Percentiles rank a stretch among this genome's conserved stretches.
phyloP scores from a whole-genome alignment of 192 early-diverging fungal species.

The Backusella circina region DNA sequence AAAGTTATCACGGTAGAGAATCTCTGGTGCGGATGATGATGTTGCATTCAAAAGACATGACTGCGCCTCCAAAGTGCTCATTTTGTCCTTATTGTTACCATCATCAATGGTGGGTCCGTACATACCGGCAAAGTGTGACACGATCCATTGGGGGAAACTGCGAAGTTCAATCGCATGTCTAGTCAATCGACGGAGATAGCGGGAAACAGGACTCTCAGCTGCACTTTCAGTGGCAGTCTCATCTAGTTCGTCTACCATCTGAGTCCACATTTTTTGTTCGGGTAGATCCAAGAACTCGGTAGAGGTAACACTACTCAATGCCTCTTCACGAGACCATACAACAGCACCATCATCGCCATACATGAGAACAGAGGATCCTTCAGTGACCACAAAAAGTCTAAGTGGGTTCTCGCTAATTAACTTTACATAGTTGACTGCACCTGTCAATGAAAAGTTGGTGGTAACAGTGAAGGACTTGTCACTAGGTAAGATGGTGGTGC shows the following conservation, averaged over 20 bases:
- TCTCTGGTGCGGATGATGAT: neutral
- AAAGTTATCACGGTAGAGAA: slow-evolving; percentile 58
- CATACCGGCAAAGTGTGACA: slow-evolving; percentile 32
- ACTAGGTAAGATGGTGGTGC: neutral
- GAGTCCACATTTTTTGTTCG: slow-evolving; percentile 60
- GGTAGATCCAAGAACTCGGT: slow-evolving; percentile 84
- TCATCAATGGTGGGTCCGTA: neutral
- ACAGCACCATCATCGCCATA: slow-evolving; percentile 37
- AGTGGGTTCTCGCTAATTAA: slow-evolving; percentile 16
- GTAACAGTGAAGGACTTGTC: neutral
- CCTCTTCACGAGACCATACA: slow-evolving; percentile 87
- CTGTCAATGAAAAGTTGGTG: slow-evolving; percentile 17
- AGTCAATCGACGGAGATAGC: slow-evolving; percentile 62
- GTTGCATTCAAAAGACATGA: slow-evolving; percentile 6
- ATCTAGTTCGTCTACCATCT: slow-evolving; percentile 63
- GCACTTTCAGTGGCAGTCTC: slow-evolving; percentile 48
- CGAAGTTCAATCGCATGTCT: slow-evolving; percentile 48
- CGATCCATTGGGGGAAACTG: slow-evolving; percentile 44
- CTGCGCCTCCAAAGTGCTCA: slow-evolving; percentile 9
- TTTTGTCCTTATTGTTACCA: slow-evolving; percentile 11
- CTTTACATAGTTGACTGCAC: slow-evolving; percentile 19
- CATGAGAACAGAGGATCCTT: slow-evolving; percentile 54
- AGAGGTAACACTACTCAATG: slow-evolving; percentile 64
- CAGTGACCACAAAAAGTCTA: slow-evolving; percentile 53
- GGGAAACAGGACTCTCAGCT: slow-evolving; percentile 46